Conservation (phyloP, 305 asterid genomes). For the Andrographis paniculata region DNA sequence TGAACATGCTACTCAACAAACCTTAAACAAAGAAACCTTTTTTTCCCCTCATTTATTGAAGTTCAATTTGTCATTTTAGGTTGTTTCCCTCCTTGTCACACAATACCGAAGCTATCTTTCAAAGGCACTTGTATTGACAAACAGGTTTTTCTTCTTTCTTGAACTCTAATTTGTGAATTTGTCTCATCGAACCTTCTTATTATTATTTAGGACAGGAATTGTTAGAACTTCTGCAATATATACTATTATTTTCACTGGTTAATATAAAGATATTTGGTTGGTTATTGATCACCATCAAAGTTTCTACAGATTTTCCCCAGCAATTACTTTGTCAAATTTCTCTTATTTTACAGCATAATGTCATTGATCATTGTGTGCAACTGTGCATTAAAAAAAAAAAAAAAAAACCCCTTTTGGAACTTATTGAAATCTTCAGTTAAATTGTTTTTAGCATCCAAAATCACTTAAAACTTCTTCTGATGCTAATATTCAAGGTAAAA, state of each 20-base stretch:
- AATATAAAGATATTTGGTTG: no score
- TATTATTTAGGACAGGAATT: slow-evolving; percentile 9
- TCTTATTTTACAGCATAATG: slow-evolving; percentile 8
- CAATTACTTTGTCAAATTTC: neutral
- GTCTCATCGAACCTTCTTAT: no score
- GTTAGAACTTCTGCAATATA: slow-evolving; percentile 5
- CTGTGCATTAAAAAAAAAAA: neutral
- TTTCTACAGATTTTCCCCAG: no score
- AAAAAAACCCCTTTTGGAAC: neutral
- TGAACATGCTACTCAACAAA: slow-evolving; percentile 22
- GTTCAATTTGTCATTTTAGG: slow-evolving; percentile 37
- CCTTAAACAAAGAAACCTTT: slow-evolving; percentile 12
- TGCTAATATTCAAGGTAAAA: slow-evolving; percentile 13
- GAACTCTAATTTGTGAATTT: slow-evolving; percentile 4
- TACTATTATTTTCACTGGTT: no score
- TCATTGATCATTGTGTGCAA: slow-evolving; percentile 1
- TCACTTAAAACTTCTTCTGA: slow-evolving; percentile 11
- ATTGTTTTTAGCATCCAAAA: slow-evolving; percentile 14
- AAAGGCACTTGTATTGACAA: slow-evolving; percentile 85
- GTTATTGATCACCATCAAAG: no score
- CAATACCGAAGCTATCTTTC: slow-evolving; percentile 86
- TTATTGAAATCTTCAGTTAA: slow-evolving; percentile 7
- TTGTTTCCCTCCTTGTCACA: slow-evolving; percentile 70
- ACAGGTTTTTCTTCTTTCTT: slow-evolving; percentile 46
- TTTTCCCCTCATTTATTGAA: slow-evolving; percentile 19